These are phyloP conservation scores for Penicillium sp. DNA, from an alignment of 2,329 filamentous ascomycete species.

Conservation along the genomic window DNA sequence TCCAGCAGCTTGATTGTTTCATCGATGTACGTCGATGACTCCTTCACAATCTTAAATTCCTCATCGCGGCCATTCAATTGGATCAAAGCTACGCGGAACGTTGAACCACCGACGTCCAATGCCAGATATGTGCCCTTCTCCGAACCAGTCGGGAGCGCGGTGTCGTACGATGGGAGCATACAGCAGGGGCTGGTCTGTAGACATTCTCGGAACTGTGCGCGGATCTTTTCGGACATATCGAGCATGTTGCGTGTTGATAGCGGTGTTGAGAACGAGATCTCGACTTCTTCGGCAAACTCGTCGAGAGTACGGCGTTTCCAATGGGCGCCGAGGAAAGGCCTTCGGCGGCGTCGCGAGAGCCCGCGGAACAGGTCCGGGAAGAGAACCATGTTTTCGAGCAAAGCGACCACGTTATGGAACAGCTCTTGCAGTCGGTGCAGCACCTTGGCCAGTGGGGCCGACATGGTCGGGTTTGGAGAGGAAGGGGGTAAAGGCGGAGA, in stretches of 20 bases:
- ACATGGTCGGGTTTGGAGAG: constrained; percentile 28
- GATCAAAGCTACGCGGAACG: constrained; percentile 60
- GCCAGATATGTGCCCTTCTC: constrained; percentile 60
- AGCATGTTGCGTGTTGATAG: constrained; percentile 38
- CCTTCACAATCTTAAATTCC: constrained; percentile 54
- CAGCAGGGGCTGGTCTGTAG: constrained; percentile 56
- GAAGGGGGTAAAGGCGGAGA: constrained; percentile 3
- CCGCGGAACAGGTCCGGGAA: constrained; percentile 41
- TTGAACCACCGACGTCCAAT: constrained; percentile 64
- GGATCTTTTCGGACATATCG: constrained; percentile 45
- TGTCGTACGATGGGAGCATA: constrained; percentile 64
- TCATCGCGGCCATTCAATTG: constrained; percentile 50
- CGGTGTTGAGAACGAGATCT: constrained; percentile 37
- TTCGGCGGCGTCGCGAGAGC: constrained; percentile 31
- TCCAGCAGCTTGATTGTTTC: constrained; percentile 53
- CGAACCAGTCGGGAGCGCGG: constrained; percentile 56
- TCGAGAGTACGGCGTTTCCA: constrained; percentile 39
- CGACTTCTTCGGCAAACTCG: constrained; percentile 40
- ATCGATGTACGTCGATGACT: constrained; percentile 55
- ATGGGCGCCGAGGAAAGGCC: constrained; percentile 33
- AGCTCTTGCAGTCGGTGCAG: constrained; percentile 42
- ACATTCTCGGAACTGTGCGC: constrained; percentile 52
- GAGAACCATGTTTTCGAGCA: constrained; percentile 41
- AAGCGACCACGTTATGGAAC: constrained; percentile 39
- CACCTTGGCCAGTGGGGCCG: constrained; percentile 37